phyloP scores from a whole-genome alignment of 306 rosid species.

The Carpinus viminea region DNA sequence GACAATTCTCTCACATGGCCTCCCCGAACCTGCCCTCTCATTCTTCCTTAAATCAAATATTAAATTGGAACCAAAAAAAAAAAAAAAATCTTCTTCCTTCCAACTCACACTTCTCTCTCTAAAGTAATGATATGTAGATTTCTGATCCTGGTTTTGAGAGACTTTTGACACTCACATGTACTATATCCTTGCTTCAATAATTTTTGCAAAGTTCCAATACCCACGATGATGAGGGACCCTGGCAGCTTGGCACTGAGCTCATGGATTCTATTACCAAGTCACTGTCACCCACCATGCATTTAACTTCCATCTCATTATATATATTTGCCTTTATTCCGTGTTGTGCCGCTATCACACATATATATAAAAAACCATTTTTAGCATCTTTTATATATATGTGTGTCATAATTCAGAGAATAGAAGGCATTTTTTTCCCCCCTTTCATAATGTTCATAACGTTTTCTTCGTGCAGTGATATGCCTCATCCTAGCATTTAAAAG shows the following conservation, averaged over 20 bases:
- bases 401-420: too few species aligned
- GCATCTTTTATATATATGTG: too few species aligned
- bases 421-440: too few species aligned
- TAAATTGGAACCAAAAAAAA: neutral
- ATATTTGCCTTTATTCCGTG: slow-evolving; percentile 37
- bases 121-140: slow-evolving; percentile 23
- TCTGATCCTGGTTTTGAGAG: slow-evolving; percentile 42
- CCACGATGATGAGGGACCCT: slow-evolving; percentile 32
- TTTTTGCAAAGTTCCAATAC: slow-evolving; percentile 38
- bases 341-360: too few species aligned
- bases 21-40: slow-evolving; percentile 46
- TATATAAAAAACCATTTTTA: too few species aligned
- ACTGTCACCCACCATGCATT: slow-evolving; percentile 41
- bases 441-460: too few species aligned
- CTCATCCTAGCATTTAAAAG: too few species aligned
- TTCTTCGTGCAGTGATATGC: too few species aligned
- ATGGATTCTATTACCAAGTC: slow-evolving; percentile 23
- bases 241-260: slow-evolving; percentile 27
- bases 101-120: neutral
- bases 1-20: slow-evolving; percentile 23
- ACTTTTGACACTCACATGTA: slow-evolving; percentile 35
- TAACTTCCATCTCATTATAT: slow-evolving; percentile 21
- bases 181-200: slow-evolving; percentile 46
- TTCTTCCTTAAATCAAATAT: slow-evolving; percentile 13
- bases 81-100: neutral